Evolutionary conservation across 768 basidiomycete genomes (phyloP).

Genomic region (Lentinula edodes): DNA sequence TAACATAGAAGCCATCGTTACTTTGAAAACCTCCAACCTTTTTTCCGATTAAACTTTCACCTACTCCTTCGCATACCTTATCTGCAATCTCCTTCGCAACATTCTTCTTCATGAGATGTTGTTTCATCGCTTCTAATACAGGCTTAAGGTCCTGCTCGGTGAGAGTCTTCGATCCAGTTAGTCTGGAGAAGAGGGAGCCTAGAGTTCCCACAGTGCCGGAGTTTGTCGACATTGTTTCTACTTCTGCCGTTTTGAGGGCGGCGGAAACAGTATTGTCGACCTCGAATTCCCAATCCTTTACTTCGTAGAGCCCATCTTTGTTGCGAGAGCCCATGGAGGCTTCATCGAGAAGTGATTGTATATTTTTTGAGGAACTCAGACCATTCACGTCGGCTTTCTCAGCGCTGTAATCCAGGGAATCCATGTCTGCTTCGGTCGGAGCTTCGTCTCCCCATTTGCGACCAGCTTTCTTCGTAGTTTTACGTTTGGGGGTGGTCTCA

Average conservation of each 20-base stretch:
- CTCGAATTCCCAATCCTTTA: conserved; percentile 78
- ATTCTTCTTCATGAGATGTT: conserved; percentile 98
- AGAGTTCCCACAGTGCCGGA: conserved; percentile 55
- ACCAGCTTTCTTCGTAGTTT: conserved; percentile 62
- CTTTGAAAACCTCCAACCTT: conserved; percentile 89
- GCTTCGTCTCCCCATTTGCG: conserved; percentile 91
- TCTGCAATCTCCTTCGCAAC: conserved; percentile 95
- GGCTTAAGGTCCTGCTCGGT: conserved; percentile 82
- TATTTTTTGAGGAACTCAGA: conserved; percentile 36
- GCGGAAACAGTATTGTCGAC: conserved; percentile 46
- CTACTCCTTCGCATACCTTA: conserved; percentile 93
- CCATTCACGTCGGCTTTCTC: conserved; percentile 41
- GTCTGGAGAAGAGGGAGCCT: conserved; percentile 75
- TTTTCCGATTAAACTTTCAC: conserved; percentile 82
- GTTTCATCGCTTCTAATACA: conserved; percentile 90
- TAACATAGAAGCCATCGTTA: conserved; percentile 28
- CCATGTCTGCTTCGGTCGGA: conserved; percentile 86
- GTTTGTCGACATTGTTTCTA: conserved; percentile 23
- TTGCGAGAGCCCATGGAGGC: conserved; percentile 74
- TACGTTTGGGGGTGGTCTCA: conserved; percentile 56
- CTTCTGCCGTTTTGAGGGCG: conserved; percentile 44
- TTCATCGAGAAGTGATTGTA: conserved; percentile 61
- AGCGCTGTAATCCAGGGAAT: conserved; percentile 80
- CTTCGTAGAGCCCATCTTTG: conserved; percentile 60
- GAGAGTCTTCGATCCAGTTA: conserved; percentile 82